A percentile compares a stretch with the other conserved stretches of the same genome.
phyloP scores from a whole-genome alignment of 495 filamentous ascomycete species.

The Echria macrotheca region DNA sequence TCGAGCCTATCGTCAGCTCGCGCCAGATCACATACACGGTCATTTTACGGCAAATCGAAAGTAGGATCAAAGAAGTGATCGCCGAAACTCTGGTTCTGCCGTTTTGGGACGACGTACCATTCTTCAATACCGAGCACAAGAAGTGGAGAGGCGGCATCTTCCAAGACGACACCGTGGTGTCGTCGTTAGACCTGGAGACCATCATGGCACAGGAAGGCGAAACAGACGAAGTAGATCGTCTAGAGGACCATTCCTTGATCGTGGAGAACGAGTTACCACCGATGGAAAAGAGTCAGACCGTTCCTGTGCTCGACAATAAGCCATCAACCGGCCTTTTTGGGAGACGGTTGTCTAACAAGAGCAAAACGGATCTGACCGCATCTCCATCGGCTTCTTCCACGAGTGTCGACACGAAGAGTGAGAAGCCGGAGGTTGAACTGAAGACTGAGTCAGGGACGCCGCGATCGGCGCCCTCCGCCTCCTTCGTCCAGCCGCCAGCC shows the following conservation, averaged over 20 bases:
- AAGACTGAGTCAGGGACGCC: constrained; percentile 24
- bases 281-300: constrained; percentile 59
- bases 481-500: constrained; percentile 58
- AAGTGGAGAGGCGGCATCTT: constrained; percentile 87
- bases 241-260: constrained; percentile 26
- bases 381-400: constrained; percentile 33
- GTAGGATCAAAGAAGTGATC: constrained; percentile 84
- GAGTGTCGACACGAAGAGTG: constrained; percentile 29
- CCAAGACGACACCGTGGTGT: constrained; percentile 44
- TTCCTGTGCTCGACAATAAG: constrained; percentile 31
- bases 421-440: constrained; percentile 17
- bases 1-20: constrained; percentile 91
- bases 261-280: constrained; percentile 35
- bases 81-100: constrained; percentile 90
- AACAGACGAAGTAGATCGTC: constrained; percentile 42
- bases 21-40: constrained; percentile 91
- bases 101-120: constrained; percentile 92
- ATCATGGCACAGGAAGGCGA: constrained; percentile 55
- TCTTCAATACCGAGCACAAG: constrained; percentile 71
- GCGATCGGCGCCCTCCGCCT: constrained; percentile 43
- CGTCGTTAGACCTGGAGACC: constrained; percentile 35
- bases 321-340: constrained; percentile 34
- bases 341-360: constrained; percentile 29
- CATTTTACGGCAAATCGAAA: constrained; percentile 89
- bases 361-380: constrained; percentile 23